phyloP scores from a whole-genome alignment of 2,329 filamentous ascomycete species.

The Akanthomyces muscarius region DNA sequence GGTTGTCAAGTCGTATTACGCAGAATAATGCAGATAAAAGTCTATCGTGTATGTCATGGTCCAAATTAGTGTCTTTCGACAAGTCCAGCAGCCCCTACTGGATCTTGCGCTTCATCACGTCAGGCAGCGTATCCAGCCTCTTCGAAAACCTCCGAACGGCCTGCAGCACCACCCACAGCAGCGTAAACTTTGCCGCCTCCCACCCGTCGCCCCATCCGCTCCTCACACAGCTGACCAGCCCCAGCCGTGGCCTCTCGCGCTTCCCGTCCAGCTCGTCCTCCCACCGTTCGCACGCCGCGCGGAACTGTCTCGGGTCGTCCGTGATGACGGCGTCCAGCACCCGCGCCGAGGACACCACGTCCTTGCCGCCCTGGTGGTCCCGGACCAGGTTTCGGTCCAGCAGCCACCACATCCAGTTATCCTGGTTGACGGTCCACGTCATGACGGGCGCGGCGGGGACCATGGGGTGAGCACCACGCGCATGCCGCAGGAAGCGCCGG shows the following conservation, averaged over 20 bases:
- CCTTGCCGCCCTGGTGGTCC: constrained; percentile 22
- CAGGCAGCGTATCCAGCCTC: constrained; percentile 2
- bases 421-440: constrained; percentile 84
- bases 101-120: constrained; percentile 3
- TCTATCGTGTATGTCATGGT: too few relatives aligned
- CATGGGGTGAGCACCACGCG: constrained; percentile 42
- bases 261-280: constrained; percentile 33
- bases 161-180: constrained; percentile 20
- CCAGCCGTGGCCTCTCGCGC: constrained; percentile 5
- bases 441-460: constrained; percentile 45
- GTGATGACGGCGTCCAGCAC: constrained; percentile 78
- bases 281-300: constrained; percentile 51
- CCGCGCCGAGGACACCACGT: neutral
- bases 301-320: constrained; percentile 69
- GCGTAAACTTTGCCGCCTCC: constrained; percentile 6
- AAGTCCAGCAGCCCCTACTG: neutral
- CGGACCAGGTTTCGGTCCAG: constrained; percentile 41
- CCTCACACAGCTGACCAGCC: constrained; percentile 19
- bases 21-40: too few relatives aligned
- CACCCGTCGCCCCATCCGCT: constrained; percentile 5
- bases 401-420: constrained; percentile 76
- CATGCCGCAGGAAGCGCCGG: constrained; percentile 59
- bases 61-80: too few relatives aligned
- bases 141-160: neutral
- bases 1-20: too few relatives aligned